Evolutionary conservation across 805 yeast genomes (phyloP).

Genomic region (Saccharomycopsis lassenensis): DNA sequence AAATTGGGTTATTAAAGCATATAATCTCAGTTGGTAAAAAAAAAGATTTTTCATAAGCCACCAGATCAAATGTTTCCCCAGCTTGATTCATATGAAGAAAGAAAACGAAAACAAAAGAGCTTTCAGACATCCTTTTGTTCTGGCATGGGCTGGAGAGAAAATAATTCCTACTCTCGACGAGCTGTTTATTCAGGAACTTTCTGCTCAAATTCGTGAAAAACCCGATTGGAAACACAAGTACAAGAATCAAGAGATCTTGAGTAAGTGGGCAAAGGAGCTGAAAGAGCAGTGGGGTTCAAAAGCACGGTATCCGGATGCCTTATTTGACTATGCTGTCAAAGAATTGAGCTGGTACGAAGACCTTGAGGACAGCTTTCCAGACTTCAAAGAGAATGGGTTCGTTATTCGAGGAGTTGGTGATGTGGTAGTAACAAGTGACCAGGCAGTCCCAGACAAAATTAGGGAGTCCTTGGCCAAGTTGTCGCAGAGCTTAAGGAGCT

Average conservation of each 20-base stretch:
- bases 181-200: too few species aligned
- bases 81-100: too few species aligned
- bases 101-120: too few species aligned
- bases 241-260: slow-evolving; percentile 20
- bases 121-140: too few species aligned
- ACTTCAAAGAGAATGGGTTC: slow-evolving; percentile 17
- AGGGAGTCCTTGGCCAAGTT: slow-evolving; percentile 17
- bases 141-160: too few species aligned
- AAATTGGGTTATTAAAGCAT: too few species aligned
- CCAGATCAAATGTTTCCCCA: too few species aligned
- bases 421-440: slow-evolving; percentile 20
- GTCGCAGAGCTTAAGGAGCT: slow-evolving; percentile 14
- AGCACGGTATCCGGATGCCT: slow-evolving; percentile 2
- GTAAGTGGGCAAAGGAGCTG: slow-evolving; percentile 24
- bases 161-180: too few species aligned
- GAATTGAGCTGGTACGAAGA: slow-evolving; percentile 1
- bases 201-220: slow-evolving; percentile 22
- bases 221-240: slow-evolving; percentile 25
- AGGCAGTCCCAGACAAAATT: slow-evolving; percentile 15
- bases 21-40: too few species aligned
- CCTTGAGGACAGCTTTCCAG: slow-evolving; percentile 9
- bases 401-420: slow-evolving; percentile 21
- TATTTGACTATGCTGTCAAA: slow-evolving; percentile 18
- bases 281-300: slow-evolving; percentile 10
- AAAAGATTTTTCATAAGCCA: too few species aligned